Base-by-base conservation (phyloP, 164 flowering plant genomes). In the Piper betle region DNA sequence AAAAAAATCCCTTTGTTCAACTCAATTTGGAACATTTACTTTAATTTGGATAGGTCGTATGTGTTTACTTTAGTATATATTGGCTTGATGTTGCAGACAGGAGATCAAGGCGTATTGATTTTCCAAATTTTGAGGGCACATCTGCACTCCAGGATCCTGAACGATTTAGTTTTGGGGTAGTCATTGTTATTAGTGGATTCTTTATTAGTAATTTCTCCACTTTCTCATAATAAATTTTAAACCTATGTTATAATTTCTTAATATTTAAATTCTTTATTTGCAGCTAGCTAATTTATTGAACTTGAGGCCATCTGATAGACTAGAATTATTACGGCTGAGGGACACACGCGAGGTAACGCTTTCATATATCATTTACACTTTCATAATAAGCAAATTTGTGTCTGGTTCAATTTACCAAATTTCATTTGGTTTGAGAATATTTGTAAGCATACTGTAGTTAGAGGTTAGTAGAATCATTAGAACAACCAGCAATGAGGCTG, bases 131-230 rank as follows among this genome's bases (percentile, higher is more conserved):
- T n/a, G 97, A 93, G 72, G 73, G 82, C 79, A 82, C 86, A 85
- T 97, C 97, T 4, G 58, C 81, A 39, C 68, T 76, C 46, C 78
- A 67, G 59, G 91, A 93, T 77, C 95, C 97, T 18, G 96, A 93
- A 73, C 81, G 80, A 62, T 86, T 90, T 75, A 93, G 99, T 74
- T 93, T 88, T 71, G 90, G 99, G 99, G 99, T 93, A 88, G 62
- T 17, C 5, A 6, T 48, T 59, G 41, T 37, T n/a, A 8, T 52
- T 50, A 37, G 20, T 9, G 12, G 17, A 15, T 52, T 10, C 39
- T n/a, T 38, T 20, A 17, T 25, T 53, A 5, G 8, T 37, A 20
- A n/a, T 59, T 9, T 9, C 6, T 16, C 40, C 2, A 42, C 40
- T 16, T 39, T 59, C 18, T 17, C 61, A 17, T 17, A 17, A 37